Percentiles rank a stretch among this genome's conserved stretches.
Evolutionary conservation across 1,139 yeast genomes (phyloP).

Genomic region (Entelexis sorbosivorans): DNA sequence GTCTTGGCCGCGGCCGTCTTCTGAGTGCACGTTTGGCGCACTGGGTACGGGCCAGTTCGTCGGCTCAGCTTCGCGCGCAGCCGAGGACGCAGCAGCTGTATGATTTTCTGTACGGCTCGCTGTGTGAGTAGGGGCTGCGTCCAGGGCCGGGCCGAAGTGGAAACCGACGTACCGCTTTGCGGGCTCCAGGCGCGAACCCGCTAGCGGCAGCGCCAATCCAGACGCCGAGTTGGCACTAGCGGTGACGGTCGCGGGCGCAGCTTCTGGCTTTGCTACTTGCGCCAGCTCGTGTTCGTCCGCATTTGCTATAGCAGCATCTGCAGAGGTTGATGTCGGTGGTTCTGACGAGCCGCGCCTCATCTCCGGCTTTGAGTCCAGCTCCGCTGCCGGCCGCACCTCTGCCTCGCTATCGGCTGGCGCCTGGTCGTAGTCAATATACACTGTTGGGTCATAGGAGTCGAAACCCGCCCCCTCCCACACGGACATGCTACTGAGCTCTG

Average conservation of each 20-base stretch:
- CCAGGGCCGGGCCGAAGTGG: background rate
- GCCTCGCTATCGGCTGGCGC: background rate
- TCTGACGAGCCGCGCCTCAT: background rate
- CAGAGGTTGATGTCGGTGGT: background rate
- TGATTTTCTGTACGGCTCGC: no score
- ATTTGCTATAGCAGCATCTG: background rate
- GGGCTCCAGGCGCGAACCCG: background rate
- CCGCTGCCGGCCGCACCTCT: background rate
- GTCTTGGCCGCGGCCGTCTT: no score
- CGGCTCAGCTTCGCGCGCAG: background rate
- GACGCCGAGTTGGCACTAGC: no score
- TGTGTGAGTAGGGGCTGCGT: no score
- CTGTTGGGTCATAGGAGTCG: background rate
- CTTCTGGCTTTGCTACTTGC: no score
- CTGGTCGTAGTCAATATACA: background rate
- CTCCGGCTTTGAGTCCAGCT: background rate
- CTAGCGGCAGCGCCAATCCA: no score
- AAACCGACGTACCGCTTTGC: background rate
- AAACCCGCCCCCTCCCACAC: constrained; percentile 8
- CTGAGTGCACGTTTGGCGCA: no score
- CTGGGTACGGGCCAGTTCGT: no score
- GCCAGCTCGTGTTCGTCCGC: no score
- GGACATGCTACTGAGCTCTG: constrained; percentile 9
- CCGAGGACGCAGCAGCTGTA: no score
- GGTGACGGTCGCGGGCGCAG: no score